Evolutionary conservation across 2,329 filamentous ascomycete species (phyloP).

Genomic region (Intubia oerlemansii): DNA sequence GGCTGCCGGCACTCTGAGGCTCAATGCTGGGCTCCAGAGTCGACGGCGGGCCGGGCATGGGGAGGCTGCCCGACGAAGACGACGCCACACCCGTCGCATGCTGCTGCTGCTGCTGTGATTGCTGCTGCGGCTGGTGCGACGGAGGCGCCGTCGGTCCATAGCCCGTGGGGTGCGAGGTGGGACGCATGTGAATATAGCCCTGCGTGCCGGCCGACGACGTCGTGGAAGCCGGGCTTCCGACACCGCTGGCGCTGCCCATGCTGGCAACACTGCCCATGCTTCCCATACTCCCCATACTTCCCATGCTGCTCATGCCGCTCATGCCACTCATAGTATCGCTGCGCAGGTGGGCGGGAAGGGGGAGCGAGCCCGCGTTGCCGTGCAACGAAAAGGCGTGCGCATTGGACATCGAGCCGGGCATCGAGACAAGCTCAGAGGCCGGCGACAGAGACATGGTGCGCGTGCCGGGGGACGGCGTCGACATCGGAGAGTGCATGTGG

Average conservation of each 20-base stretch:
- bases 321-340: too few relatives aligned
- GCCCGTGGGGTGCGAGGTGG: conserved; percentile 68
- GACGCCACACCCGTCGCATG: too few relatives aligned
- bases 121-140: neutral
- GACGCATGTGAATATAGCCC: conserved; percentile 32
- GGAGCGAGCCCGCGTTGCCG: conserved; percentile 1
- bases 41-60: conserved; percentile 34
- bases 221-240: conserved; percentile 46
- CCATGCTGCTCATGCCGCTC: too few relatives aligned
- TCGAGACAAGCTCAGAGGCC: conserved; percentile 47
- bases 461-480: conserved; percentile 69
- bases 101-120: neutral
- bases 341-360: conserved; percentile 62
- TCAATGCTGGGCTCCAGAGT: conserved; percentile 74
- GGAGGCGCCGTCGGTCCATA: conserved; percentile 39
- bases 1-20: conserved; percentile 66
- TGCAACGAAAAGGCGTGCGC: too few relatives aligned
- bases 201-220: conserved; percentile 22
- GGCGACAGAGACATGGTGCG: conserved; percentile 64
- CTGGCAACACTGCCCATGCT: too few relatives aligned
- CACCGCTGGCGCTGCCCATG: too few relatives aligned
- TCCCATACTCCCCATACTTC: too few relatives aligned
- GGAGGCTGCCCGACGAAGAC: too few relatives aligned
- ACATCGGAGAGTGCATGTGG: conserved; percentile 46
- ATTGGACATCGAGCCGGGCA: too few relatives aligned